Evolutionary conservation across 805 yeast species (phyloP), one percentile per base, ranked within the genome.

Genomic region (Candida fluviatilis): DNA sequence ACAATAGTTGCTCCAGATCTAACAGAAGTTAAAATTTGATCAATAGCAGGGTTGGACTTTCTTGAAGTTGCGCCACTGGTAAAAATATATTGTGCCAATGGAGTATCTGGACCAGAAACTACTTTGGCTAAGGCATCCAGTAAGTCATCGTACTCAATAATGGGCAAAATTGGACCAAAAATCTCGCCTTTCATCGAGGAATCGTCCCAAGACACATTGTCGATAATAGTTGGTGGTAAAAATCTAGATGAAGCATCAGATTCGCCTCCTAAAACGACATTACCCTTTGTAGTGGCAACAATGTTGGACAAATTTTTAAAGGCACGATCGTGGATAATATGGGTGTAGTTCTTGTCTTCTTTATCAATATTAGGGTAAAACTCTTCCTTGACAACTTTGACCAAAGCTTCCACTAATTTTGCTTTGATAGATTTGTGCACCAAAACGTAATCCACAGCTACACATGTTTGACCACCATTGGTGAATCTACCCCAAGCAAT

Each of bases 381-480:
- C 33, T 67, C 70, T 18, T 63, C 59, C 24, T 61, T 57, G 21
- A 73, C 50, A 15, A 70, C 69, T 28, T 57, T 49, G 38, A 69
- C 50, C 39, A 76, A 53, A 5, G 60, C 66, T 1, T 49, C 48
- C 5, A 78, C 60, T 36, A 85, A 75, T 45, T 74, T 63, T 18
- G 66, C 75, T 51, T 80, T 77, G 16, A 80, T 60, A 3, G 69
- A 57, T 39, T 71, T 76, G 41, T 83, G 87, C n/a, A 80, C 83
- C 32, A 87, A 51, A 4, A 84, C 63, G 53, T 88, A 90, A 62
- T 91, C 98, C 6, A 90, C 84, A 7, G 95, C 85, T 28, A 87
- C 84, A 66, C 97, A 90, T 2, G 93, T 80, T 64, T 90, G 98
- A 13, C 98, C 98, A 13, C 84, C 76, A 55, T 88, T 91, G 23